Conservation (phyloP, 495 filamentous ascomycete species). For the Schizothecium vesticola region DNA sequence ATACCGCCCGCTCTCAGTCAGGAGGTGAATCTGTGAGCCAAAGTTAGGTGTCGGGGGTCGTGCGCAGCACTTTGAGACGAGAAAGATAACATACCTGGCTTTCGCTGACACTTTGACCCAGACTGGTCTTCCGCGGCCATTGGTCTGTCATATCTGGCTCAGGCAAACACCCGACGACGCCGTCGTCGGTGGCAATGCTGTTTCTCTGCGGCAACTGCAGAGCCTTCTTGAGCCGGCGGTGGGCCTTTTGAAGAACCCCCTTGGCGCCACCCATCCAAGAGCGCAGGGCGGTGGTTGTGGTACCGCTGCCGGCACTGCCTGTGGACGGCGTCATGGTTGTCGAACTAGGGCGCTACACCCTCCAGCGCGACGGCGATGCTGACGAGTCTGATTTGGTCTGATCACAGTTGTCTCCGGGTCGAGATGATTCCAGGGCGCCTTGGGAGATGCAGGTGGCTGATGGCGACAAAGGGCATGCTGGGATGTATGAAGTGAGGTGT, state of each 20-base stretch:
- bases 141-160: neutral
- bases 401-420: neutral
- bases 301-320: neutral
- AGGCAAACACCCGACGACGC: neutral
- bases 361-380: neutral
- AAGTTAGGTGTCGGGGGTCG: neutral
- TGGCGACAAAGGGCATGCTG: neutral
- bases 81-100: neutral
- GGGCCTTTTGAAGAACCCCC: neutral
- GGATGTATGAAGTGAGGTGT: neutral
- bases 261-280: neutral
- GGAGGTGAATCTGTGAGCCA: neutral
- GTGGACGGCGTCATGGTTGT: neutral
- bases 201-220: neutral
- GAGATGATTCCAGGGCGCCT: neutral
- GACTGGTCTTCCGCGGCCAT: neutral
- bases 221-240: neutral
- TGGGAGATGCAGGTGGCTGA: neutral
- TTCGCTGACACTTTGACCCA: neutral
- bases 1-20: neutral
- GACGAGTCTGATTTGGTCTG: neutral
- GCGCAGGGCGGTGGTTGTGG: neutral
- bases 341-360: neutral
- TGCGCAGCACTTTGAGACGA: neutral
- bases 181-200: neutral